Base-by-base conservation (phyloP, 2,329 filamentous ascomycete species). In the Fusarium chuoi region DNA sequence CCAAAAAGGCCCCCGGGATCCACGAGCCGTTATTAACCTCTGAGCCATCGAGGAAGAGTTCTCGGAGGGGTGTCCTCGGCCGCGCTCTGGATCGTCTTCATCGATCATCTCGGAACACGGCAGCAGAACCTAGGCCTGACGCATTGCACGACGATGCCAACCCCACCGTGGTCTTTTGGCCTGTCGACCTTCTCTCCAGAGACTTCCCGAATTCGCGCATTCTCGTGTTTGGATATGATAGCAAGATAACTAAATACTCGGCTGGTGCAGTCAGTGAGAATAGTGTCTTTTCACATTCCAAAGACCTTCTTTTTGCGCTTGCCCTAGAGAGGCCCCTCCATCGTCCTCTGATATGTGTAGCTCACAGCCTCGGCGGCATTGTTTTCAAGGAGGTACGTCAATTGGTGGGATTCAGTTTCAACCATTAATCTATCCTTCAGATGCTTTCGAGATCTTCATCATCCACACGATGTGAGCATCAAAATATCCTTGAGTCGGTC, bases 321-420 rank as follows among this genome's bases (percentile, higher is more conserved):
- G 39, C 1, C 0, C 0, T 15, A 7, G 7, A 41, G 39, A 41
- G 39, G 0, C 39, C 39, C 39, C 39, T 41, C 6, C 0, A n/a
- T n/a, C 39, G 39, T 0, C 39, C 39, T 41, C 39, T 41, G 20
- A 41, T 41, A 41, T 41, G 39, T 41, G 22, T 41, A 41, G 39
- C 22, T 10, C 39, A 41, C 22, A 41, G 39, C 39, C 39, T 41
- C 13, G 39, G 39, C 22, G 39, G 39, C 2, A n/a, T 41, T 0
- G n/a, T 41, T 41, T 22, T 41, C 13, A 41, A 41, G 22, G 39
- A 41, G 39, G 39, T 41, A n/a, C 0, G 39, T 41, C 22, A 6
- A 0, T 41, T 3, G 7, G 2, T 0, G 2, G 7, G 13, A 6
- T n/a, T n/a, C 1, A 10, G 8, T n/a, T 3, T 3, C 22, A 41